phyloP scores from a whole-genome alignment of 345 rosid species.

The Carallia pectinifolia region DNA sequence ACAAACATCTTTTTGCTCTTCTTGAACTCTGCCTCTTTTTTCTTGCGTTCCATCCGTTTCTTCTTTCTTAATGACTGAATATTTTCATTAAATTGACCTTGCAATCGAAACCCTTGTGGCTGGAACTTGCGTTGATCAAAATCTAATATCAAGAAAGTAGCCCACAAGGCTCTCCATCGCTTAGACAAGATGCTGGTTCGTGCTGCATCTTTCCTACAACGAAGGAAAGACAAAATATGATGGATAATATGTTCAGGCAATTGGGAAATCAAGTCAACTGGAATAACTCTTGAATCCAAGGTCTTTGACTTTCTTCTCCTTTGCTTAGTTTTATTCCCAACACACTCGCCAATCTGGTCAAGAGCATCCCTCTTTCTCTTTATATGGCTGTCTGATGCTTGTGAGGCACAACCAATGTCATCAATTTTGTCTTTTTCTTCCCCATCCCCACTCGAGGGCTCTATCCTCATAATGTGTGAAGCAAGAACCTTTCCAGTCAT shows the following conservation, averaged over 20 bases:
- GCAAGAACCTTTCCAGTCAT: background rate
- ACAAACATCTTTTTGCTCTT: constrained; percentile 8
- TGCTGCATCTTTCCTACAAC: constrained; percentile 35
- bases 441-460: constrained; percentile 5
- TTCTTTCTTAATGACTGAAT: background rate
- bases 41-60: background rate
- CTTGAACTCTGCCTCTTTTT: background rate
- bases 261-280: constrained; percentile 28
- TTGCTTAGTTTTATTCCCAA: constrained; percentile 11
- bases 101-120: background rate
- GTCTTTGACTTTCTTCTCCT: constrained; percentile 1
- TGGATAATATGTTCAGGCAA: constrained; percentile 37
- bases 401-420: constrained; percentile 1
- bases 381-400: background rate
- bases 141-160: constrained; percentile 25
- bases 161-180: constrained; percentile 34
- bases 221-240: constrained; percentile 28
- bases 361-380: constrained; percentile 20
- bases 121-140: constrained; percentile 37
- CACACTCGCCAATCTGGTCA: constrained; percentile 3
- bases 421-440: constrained; percentile 1
- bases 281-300: constrained; percentile 5
- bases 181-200: constrained; percentile 36
- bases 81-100: background rate
- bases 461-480: constrained; percentile 11